Evolutionary conservation across 495 filamentous ascomycete genomes (phyloP).

Genomic region (Clavariopsis aquatica): DNA sequence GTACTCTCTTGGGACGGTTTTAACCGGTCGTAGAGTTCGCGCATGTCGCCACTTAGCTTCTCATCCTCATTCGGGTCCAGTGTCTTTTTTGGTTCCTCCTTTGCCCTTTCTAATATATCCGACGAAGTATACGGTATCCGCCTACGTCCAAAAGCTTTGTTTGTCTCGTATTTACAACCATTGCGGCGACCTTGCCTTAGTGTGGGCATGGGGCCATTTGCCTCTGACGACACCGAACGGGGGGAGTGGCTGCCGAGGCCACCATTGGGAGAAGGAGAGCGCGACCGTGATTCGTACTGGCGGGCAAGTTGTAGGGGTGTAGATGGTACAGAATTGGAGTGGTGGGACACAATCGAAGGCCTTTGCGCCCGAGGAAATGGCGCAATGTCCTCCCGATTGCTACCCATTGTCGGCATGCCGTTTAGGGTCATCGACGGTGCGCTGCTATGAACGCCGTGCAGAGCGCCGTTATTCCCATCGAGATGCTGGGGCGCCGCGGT

Average conservation of each 20-base stretch:
- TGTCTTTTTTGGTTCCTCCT: slow-evolving; percentile 63
- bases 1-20: slow-evolving; percentile 80
- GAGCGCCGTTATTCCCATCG: slow-evolving; percentile 34
- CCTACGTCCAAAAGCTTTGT: slow-evolving; percentile 68
- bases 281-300: slow-evolving; percentile 77
- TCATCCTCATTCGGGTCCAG: slow-evolving; percentile 74
- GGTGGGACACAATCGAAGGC: slow-evolving; percentile 52
- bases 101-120: slow-evolving; percentile 69
- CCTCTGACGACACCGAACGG: slow-evolving; percentile 85
- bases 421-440: slow-evolving; percentile 36
- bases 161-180: slow-evolving; percentile 85
- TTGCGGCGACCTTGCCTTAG: slow-evolving; percentile 54
- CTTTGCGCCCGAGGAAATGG: slow-evolving; percentile 26
- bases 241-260: slow-evolving; percentile 75
- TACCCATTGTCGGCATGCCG: slow-evolving; percentile 28
- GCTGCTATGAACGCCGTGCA: slow-evolving; percentile 27
- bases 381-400: slow-evolving; percentile 16
- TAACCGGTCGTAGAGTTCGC: slow-evolving; percentile 79
- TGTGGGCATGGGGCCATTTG: slow-evolving; percentile 70
- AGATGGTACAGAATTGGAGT: slow-evolving; percentile 90
- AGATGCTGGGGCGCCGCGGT: slow-evolving; percentile 21
- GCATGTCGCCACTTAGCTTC: slow-evolving; percentile 77
- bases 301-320: slow-evolving; percentile 89
- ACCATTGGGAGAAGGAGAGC: slow-evolving; percentile 81
- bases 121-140: slow-evolving; percentile 86